Base-by-base conservation (phyloP, 78 protist genomes). In the Planoprotostelium fungivorum region DNA sequence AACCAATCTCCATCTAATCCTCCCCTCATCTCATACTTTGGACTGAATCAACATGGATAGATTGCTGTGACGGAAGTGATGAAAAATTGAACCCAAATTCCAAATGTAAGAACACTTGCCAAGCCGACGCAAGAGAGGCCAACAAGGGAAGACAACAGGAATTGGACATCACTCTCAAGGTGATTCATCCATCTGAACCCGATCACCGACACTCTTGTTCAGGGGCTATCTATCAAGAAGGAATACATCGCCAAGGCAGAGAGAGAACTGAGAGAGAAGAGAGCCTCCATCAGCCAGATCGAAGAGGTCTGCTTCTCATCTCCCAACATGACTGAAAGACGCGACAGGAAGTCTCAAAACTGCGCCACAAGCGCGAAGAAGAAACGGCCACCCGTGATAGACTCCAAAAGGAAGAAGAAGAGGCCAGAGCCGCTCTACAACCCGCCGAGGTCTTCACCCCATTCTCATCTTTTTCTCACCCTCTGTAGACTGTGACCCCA, bases 51-150 rank as follows among this genome's bases (percentile, higher is more conserved):
- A 25, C 31, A 83, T 36, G 38, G 1, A 34, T 86, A 93, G 95
- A 94, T 88, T 94, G 96, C 90, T 94, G 96, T 88, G 96, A 94
- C 63, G 96, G 96, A 85, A 86, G 89, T 31, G 96, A 94, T 88
- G 96, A 94, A 86, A 87, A 92, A 36, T 1, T 51, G 16, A 51
- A 51, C 16, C 73, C 73, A 51, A 9, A 10, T 10, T 87, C 83
- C 0, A 83, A 37, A 84, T 94, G 96, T 87, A 9, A n/a, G 38
- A 85, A 93, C 73, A 90, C 38, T 31, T 93, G 95, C 87, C 34
- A 5, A 25, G 16, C 36, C 16, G 37, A 85, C 5, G 87, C 87
- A 37, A 5, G 37, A 25, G 87, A 85, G 37, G 87, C 87, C 63
- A 37, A 85, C 87, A 85, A 85, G 16, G 87, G 37, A 5, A 85